phyloP scores from a whole-genome alignment of 495 filamentous ascomycete species.

The Penicillium maclennaniae region DNA sequence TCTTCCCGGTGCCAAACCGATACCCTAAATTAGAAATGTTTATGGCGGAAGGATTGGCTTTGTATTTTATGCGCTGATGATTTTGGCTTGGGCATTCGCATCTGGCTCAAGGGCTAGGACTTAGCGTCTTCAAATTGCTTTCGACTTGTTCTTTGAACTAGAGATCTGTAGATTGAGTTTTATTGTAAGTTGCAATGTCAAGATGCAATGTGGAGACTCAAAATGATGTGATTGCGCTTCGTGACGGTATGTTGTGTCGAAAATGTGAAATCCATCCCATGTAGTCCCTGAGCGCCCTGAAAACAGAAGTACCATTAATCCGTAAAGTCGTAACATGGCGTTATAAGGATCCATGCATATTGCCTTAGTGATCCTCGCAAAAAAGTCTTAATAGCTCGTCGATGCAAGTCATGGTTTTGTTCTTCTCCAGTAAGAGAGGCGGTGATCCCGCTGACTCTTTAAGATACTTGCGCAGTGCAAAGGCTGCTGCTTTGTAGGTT shows the following conservation, averaged over 20 bases:
- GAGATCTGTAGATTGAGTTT: background rate
- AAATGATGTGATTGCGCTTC: background rate
- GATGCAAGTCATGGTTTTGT: slow-evolving; percentile 44
- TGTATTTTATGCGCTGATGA: slow-evolving; percentile 25
- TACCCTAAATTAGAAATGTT: slow-evolving; percentile 2
- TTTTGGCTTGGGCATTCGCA: slow-evolving; percentile 15
- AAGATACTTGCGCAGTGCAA: slow-evolving; percentile 52
- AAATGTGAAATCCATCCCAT: background rate
- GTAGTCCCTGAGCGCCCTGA: slow-evolving; percentile 3
- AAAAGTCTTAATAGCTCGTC: slow-evolving; percentile 44
- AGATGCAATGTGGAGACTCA: no score
- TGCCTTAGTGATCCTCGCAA: slow-evolving; percentile 38
- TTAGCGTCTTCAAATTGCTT: slow-evolving; percentile 16
- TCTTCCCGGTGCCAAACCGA: background rate
- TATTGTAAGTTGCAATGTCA: background rate
- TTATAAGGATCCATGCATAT: background rate
- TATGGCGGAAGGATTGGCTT: background rate
- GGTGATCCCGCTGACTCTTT: slow-evolving; percentile 19
- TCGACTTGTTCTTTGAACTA: background rate
- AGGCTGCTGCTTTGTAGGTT: slow-evolving; percentile 56
- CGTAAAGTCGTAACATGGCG: slow-evolving; percentile 20
- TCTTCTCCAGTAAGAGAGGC: slow-evolving; percentile 35
- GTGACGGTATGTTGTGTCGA: background rate
- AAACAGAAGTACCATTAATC: slow-evolving; percentile 17
- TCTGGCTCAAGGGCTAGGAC: slow-evolving; percentile 11